A percentile compares a stretch with the other conserved stretches of the same genome.
Evolutionary conservation across 805 yeast species (phyloP).

Genomic region (Candida chauliodis): DNA sequence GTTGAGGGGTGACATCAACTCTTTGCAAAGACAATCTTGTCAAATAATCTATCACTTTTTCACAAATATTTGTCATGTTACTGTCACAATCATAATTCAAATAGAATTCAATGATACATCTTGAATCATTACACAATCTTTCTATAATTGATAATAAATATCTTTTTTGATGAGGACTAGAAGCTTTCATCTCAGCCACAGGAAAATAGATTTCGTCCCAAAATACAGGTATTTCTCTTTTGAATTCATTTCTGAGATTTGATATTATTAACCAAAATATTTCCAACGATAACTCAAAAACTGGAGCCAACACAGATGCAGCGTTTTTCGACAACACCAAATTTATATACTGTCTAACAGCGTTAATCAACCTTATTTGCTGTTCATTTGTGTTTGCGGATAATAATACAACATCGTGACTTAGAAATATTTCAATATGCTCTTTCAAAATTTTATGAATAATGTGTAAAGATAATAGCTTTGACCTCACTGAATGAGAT

Average conservation of each 20-base stretch:
- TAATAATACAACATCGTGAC: conserved; percentile 51
- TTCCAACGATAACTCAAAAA: conserved; percentile 86
- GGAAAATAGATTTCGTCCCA: conserved; percentile 92
- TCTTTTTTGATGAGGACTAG: conserved; percentile 90
- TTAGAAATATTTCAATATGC: conserved; percentile 76
- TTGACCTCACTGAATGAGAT: conserved; percentile 89
- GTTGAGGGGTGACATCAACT: conserved; percentile 68
- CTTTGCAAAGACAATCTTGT: conserved; percentile 68
- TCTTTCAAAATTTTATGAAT: conserved; percentile 82
- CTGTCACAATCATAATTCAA: conserved; percentile 93
- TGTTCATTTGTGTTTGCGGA: conserved; percentile 48
- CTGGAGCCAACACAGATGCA: conserved; percentile 85
- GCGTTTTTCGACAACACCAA: conserved; percentile 85
- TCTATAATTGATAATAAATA: conserved; percentile 79
- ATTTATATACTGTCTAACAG: conserved; percentile 81
- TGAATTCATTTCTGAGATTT: conserved; percentile 81
- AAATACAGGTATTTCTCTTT: conserved; percentile 90
- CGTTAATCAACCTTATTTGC: conserved; percentile 65
- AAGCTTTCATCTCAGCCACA: conserved; percentile 84
- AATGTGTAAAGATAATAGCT: conserved; percentile 80
- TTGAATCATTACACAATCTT: conserved; percentile 81
- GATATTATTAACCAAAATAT: conserved; percentile 88
- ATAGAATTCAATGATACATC: conserved; percentile 87
- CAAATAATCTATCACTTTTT: conserved; percentile 72
- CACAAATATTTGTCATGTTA: conserved; percentile 78